Evolutionary conservation across 1,139 yeast genomes (phyloP), one percentile per base, ranked within the genome.

Genomic region (Kodamaea derodonti): DNA sequence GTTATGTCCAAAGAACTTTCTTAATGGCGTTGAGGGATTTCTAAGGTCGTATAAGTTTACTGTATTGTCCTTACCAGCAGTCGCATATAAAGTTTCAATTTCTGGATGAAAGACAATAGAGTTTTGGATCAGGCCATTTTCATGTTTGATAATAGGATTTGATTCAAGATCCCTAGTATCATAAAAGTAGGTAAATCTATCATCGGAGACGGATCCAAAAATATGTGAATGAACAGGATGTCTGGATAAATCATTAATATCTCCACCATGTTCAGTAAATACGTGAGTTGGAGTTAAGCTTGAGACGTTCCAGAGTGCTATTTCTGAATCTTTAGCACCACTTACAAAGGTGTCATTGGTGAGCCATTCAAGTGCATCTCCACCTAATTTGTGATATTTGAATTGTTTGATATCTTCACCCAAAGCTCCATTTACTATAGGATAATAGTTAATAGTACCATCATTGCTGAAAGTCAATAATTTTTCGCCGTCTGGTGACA

Each of bases 141-240:
- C 62, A 23, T 74, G 58, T 32, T 65, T 64, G 32, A 77, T 61
- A 13, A 68, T 70, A 18, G 73, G 75, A 28, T 49, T 62, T 6
- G 20, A 14, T 10, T 28, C 34, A n/a, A 34, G 29, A 45, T 45
- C 60, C 49, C 95, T 73, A 16, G 75, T 57, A 52, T 88, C 97
- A 48, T 76, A 82, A 27, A 88, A 61, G 34, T 76, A 78, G 23
- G 88, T 65, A 3, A 77, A 66, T 38, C 72, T 73, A 51, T 84
- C 95, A 52, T 85, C 95, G 6, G 87, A 71, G 5, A 76, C 90
- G 3, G 88, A 77, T 0, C 81, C 94, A 53, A 85, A 78, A 17
- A 83, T 46, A 3, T 66, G 58, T 15, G 66, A 57, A 33, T 69
- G 56, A 32, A 52, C 48, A 28, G 60, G 57, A 45, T 75, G 80